Conservation (phyloP, 202 grass and related monocot genomes). For the Digitaria exilis region DNA sequence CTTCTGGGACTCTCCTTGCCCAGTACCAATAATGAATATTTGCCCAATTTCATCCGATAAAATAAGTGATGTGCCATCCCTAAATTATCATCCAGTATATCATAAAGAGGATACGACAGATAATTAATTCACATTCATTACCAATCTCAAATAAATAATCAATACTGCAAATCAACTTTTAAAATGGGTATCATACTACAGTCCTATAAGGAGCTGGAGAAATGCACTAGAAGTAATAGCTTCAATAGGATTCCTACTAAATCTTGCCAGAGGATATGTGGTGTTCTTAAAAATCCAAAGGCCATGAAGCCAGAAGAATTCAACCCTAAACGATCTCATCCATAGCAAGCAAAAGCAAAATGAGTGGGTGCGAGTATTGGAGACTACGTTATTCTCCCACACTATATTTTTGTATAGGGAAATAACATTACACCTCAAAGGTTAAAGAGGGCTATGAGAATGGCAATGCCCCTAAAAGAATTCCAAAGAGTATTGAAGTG, state of each 20-base stretch:
- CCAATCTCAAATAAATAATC: slow-evolving; percentile 12
- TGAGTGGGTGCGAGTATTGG: background rate
- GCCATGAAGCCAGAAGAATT: background rate
- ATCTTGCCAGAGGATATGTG: background rate
- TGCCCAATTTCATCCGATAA: slow-evolving; percentile 97
- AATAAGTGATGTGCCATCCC: slow-evolving; percentile 96
- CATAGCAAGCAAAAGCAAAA: background rate
- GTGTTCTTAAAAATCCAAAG: background rate
- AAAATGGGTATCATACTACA: background rate
- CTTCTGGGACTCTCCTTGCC: slow-evolving; percentile 99
- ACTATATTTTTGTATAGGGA: background rate
- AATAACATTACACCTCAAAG: background rate
- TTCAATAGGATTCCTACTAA: background rate
- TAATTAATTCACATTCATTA: slow-evolving; percentile 29
- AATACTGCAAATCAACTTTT: background rate
- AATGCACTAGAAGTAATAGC: background rate
- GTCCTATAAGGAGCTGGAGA: background rate
- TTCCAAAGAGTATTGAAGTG: background rate
- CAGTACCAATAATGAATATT: slow-evolving; percentile 96
- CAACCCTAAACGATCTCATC: background rate
- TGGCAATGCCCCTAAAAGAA: background rate
- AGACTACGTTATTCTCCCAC: background rate
- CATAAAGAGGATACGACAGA: slow-evolving; percentile 24
- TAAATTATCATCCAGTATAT: slow-evolving; percentile 48
- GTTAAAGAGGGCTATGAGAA: background rate